Conservation (phyloP, 2,329 filamentous ascomycete species). For the Venturiaceae sp. region DNA sequence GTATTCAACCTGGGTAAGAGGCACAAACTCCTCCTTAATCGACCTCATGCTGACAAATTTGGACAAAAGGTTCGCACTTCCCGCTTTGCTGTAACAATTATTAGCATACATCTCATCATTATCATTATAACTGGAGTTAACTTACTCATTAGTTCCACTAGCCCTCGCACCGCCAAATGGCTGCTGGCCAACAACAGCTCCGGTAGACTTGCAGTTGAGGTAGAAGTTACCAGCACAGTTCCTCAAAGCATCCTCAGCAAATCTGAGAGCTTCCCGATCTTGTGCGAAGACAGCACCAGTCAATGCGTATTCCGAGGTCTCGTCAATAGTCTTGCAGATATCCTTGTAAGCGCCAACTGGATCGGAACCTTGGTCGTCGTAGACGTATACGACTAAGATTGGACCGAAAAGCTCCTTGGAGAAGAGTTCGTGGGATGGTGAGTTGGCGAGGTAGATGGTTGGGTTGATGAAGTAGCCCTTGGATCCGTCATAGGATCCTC, state of each 20-base stretch:
- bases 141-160: conserved; percentile 42
- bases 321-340: conserved; percentile 56
- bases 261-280: conserved; percentile 55
- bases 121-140: neutral
- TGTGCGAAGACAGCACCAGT: conserved; percentile 68
- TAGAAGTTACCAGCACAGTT: conserved; percentile 78
- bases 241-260: conserved; percentile 61
- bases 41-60: conserved; percentile 47
- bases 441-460: conserved; percentile 67
- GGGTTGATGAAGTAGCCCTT: conserved; percentile 79
- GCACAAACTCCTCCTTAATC: conserved; percentile 47
- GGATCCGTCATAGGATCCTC: conserved; percentile 66
- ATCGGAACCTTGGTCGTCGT: conserved; percentile 51
- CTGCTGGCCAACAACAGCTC: conserved; percentile 39
- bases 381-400: conserved; percentile 64
- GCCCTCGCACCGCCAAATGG: conserved; percentile 45
- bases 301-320: conserved; percentile 65
- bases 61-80: conserved; percentile 39
- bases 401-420: conserved; percentile 77
- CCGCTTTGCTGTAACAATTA: conserved; percentile 33
- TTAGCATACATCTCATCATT: neutral
- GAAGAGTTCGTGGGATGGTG: conserved; percentile 65
- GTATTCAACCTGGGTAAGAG: conserved; percentile 38
- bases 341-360: conserved; percentile 45
- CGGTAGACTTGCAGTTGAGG: conserved; percentile 69